Evolutionary conservation across 2,329 filamentous ascomycete species (phyloP), one percentile per base, ranked within the genome.

Genomic region (Chalaropsis ovoidea): DNA sequence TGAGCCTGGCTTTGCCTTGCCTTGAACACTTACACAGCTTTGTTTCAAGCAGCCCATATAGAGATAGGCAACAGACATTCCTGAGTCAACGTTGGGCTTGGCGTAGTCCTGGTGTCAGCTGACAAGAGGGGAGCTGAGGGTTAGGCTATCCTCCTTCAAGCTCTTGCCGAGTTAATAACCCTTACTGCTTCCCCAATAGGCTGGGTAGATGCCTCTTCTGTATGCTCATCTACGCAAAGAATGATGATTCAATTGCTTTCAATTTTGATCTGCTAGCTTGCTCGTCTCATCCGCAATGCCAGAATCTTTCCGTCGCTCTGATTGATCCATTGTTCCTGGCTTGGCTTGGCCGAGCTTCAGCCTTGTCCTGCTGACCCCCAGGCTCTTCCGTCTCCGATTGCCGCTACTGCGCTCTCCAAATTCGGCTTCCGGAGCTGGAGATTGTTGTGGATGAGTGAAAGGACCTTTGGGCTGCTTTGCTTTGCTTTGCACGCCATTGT

Each of bases 71-170:
- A n/a, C 52, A 35, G 15, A 45, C 43, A 45, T 45, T 17, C 17
- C 52, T 39, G 24, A 58, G 22, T 58, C 52, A 58, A 52, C 24
- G 47, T 52, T 10, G 52, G 45, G n/a, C n/a, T n/a, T n/a, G n/a
- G 22, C 45, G 11, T 49, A 19, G 45, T 11, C 31, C 19, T 49
- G 45, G 11, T 49, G 22, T 49, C 45, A 49, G 45, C 45, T 49
- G 7, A 24, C 19, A 49, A 49, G 22, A 19, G 45, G 19, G 45
- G 22, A 22, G 45, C 45, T 49, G 45, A 49, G 45, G 17, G 45
- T 19, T 49, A 22, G n/a, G n/a, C 45, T n/a, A 22, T n/a, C n/a
- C 7, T 49, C 22, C 19, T 22, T 35, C 31, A 35, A 7, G 31
- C 31, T 35, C 31, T 7, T 35, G 31, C 7, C 3, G 31, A 35